Evolutionary conservation across 495 filamentous ascomycete genomes (phyloP).

Genomic region (Pseudomonodictys pantanalensis): DNA sequence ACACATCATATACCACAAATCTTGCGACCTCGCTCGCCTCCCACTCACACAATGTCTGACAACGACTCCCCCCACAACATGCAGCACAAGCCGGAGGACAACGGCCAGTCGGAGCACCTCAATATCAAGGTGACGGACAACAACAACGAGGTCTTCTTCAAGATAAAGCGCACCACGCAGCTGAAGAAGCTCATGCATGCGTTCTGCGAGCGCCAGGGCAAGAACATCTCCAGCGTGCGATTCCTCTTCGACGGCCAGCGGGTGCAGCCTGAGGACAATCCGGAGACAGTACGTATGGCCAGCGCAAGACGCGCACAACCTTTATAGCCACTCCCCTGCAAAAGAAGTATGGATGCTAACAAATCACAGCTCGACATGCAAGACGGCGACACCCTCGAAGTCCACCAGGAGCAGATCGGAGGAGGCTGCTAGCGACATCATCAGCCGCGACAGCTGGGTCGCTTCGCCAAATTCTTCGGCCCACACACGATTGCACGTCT

Average conservation of each 20-base stretch:
- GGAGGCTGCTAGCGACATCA: conserved; percentile 48
- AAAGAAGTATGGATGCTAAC: neutral
- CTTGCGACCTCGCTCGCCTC: neutral
- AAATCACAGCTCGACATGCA: conserved; percentile 83
- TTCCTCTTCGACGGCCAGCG: conserved; percentile 95
- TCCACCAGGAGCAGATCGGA: conserved; percentile 98
- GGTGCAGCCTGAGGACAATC: conserved; percentile 83
- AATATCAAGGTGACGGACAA: conserved; percentile 99
- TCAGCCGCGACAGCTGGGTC: neutral
- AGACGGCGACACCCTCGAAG: conserved; percentile 94
- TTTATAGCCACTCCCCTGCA: neutral
- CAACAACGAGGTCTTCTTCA: conserved; percentile 99
- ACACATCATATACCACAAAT: neutral
- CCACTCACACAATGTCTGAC: conserved; percentile 49
- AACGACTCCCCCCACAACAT: conserved; percentile 39
- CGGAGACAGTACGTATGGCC: conserved; percentile 74
- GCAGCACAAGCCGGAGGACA: conserved; percentile 59
- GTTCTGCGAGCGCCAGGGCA: conserved; percentile 96
- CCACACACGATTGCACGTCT: too few species aligned
- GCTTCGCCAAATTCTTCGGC: neutral
- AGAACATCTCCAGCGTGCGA: conserved; percentile 75
- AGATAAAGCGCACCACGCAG: conserved; percentile 96
- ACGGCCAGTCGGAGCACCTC: conserved; percentile 69
- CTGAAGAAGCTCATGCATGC: conserved; percentile 99
- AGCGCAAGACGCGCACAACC: neutral